These are phyloP conservation scores for Drosera capensis DNA, from an alignment of 148 eudicot genomes.

Conservation along the genomic window DNA sequence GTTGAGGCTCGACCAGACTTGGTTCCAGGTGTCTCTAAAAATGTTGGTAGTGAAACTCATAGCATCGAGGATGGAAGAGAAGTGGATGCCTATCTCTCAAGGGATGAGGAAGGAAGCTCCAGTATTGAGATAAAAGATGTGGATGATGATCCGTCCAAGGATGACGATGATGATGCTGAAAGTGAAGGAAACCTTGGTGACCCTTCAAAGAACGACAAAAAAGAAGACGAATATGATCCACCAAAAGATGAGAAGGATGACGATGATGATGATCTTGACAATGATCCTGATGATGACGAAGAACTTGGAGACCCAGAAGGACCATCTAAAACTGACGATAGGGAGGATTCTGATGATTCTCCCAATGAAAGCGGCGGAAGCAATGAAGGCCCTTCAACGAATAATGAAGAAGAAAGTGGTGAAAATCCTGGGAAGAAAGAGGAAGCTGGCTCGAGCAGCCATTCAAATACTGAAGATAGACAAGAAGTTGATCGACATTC, in stretches of 20 bases:
- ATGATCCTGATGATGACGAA: conserved; percentile 5
- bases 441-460: no score
- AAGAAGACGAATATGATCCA: conserved; percentile 2
- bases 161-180: background rate
- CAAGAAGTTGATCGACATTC: background rate
- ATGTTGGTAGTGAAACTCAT: background rate
- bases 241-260: conserved; percentile 22
- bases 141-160: conserved; percentile 1
- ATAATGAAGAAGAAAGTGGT: conserved; percentile 5
- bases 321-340: conserved; percentile 19
- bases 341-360: conserved; percentile 33
- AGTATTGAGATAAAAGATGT: conserved; percentile 5
- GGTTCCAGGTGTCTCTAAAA: conserved; percentile 26
- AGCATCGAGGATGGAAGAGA: conserved; percentile 3
- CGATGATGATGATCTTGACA: conserved; percentile 5
- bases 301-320: conserved; percentile 4
- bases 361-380: conserved; percentile 26
- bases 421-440: background rate
- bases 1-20: conserved; percentile 71
- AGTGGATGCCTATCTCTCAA: background rate
- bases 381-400: conserved; percentile 10
- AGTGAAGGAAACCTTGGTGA: background rate
- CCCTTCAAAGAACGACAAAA: background rate
- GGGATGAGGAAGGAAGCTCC: conserved; percentile 8
- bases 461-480: conserved; percentile 7